Evolutionary conservation across 192 early-diverging fungal species (phyloP).

Genomic region (Coemansia sp.): DNA sequence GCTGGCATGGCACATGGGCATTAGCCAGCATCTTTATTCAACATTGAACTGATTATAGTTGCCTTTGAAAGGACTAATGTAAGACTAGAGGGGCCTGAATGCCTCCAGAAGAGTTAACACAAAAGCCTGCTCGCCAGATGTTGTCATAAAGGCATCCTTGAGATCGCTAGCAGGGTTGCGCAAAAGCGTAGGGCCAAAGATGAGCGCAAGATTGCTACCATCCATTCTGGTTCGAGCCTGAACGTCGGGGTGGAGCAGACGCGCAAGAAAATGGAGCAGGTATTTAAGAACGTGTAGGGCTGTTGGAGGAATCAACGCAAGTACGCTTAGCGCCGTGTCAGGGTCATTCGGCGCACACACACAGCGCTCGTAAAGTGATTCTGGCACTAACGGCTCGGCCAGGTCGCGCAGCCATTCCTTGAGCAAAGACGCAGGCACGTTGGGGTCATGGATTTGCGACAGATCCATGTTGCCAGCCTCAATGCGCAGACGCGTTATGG

Average conservation of each 20-base stretch:
- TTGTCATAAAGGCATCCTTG: conserved; percentile 58
- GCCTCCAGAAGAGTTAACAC: conserved; percentile 40
- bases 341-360: conserved; percentile 63
- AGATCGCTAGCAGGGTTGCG: conserved; percentile 77
- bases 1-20: background rate
- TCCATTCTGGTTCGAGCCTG: conserved; percentile 87
- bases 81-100: background rate
- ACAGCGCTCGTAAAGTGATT: conserved; percentile 74
- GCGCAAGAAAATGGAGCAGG: conserved; percentile 79
- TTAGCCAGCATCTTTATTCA: background rate
- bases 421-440: conserved; percentile 87
- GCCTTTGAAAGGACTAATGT: background rate
- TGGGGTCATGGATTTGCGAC: conserved; percentile 76
- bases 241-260: conserved; percentile 72
- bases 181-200: conserved; percentile 94
- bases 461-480: conserved; percentile 80
- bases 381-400: conserved; percentile 84
- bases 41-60: background rate
- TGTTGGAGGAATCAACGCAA: conserved; percentile 23
- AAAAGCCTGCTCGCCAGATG: conserved; percentile 54
- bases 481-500: conserved; percentile 70
- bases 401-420: conserved; percentile 95
- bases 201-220: conserved; percentile 86
- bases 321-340: conserved; percentile 55
- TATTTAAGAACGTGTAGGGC: conserved; percentile 65